Evolutionary conservation across 495 filamentous ascomycete genomes (phyloP), one percentile per base, ranked within the genome.

Genomic region (Astrothelium macrocarpum): DNA sequence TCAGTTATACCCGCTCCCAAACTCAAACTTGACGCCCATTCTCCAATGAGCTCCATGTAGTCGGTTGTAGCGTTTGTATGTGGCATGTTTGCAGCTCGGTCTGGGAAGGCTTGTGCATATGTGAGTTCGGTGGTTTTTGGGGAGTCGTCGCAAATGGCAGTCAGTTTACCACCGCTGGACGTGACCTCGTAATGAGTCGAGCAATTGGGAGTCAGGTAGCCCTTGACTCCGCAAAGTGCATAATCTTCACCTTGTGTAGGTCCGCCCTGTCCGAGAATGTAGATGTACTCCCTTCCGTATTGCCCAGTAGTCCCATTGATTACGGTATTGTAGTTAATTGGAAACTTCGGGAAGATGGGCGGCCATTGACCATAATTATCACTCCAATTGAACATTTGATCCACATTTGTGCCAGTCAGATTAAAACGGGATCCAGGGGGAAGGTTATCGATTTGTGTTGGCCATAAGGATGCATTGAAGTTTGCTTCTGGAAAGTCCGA

Each of bases 351-450:
- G 67, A 90, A 91, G 42, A 86, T 72, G 0, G 88, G 87, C 0
- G 84, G 82, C 1, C 75, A 76, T 46, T 84, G 68, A 3, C 23
- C 39, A 3, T 23, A 76, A 2, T 70, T 68, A 32, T 82, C 59
- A 1, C 81, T 83, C 78, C 86, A 90, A 16, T 79, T 76, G 68
- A 91, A 91, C 26, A 91, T 71, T 32, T 87, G 81, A 62, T 91
- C 87, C 18, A 90, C 81, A 0, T 73, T 79, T 1, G 88, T 90
- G 1, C 70, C 70, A 65, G 88, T 88, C 25, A 26, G 16, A 56
- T 56, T 56, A 16, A 56, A 56, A 5, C 20, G 11, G 49, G 9
- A 56, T 26, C 49, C 49, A 5, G 49, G 49, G 29, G 49, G 23
- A 7, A 56, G 25, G 16, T 29, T 9, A 29, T n/a, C 53, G 20